phyloP scores from a whole-genome alignment of 2,329 filamentous ascomycete species.

The Colletotrichum spinosum region DNA sequence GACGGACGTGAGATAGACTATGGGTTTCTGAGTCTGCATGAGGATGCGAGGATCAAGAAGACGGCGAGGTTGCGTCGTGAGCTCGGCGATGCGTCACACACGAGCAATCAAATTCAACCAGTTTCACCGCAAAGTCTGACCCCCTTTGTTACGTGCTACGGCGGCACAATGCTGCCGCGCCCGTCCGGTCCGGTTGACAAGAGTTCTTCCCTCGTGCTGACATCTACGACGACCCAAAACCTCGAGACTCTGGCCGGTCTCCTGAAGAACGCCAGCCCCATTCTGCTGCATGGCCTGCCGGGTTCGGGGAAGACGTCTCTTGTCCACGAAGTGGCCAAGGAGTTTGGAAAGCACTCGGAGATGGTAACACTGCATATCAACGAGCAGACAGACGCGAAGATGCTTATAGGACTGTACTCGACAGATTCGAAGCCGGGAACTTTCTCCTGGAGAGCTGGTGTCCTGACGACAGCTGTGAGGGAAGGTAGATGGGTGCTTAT shows the following conservation, averaged over 20 bases:
- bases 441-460: constrained; percentile 92
- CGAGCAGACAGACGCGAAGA: constrained; percentile 97
- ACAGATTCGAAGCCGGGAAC: constrained; percentile 88
- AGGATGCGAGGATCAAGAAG: constrained; percentile 64
- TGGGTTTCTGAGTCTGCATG: constrained; percentile 73
- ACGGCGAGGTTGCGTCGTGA: constrained; percentile 56
- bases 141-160: constrained; percentile 72
- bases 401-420: constrained; percentile 93
- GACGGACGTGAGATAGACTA: constrained; percentile 85
- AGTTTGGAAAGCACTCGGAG: constrained; percentile 80
- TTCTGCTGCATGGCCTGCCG: constrained; percentile 84
- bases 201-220: constrained; percentile 68
- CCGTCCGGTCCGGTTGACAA: constrained; percentile 62
- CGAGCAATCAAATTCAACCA: constrained; percentile 34
- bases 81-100: constrained; percentile 43
- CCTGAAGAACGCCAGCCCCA: constrained; percentile 75
- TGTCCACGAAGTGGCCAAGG: constrained; percentile 83
- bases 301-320: constrained; percentile 93
- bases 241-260: constrained; percentile 75
- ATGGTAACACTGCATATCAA: constrained; percentile 97
- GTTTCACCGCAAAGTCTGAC: constrained; percentile 62
- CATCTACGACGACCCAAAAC: constrained; percentile 79
- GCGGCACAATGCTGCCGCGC: constrained; percentile 74
- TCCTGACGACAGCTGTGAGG: constrained; percentile 91
- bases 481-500: constrained; percentile 98